These are phyloP conservation scores for Diplocarpon rosae DNA, from an alignment of 2,329 filamentous ascomycete species.

Conservation along the genomic window DNA sequence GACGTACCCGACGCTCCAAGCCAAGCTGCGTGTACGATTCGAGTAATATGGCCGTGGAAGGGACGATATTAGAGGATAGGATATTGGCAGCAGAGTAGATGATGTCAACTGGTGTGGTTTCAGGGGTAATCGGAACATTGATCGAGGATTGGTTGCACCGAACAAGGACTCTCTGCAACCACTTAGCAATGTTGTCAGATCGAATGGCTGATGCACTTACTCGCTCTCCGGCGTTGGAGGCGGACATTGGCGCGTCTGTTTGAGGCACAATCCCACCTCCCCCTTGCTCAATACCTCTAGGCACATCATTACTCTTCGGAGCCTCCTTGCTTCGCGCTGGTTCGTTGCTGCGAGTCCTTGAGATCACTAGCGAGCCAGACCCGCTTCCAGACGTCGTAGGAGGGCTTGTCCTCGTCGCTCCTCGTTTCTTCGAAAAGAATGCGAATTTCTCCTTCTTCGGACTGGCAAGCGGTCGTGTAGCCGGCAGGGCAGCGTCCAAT, in stretches of 20 bases:
- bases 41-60: slow-evolving; percentile 56
- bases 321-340: slow-evolving; percentile 4
- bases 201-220: slow-evolving; percentile 35
- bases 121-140: slow-evolving; percentile 58
- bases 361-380: slow-evolving; percentile 2
- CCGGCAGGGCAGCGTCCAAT: slow-evolving; percentile 22
- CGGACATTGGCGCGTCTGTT: slow-evolving; percentile 68
- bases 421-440: slow-evolving; percentile 24
- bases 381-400: slow-evolving; percentile 9
- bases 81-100: slow-evolving; percentile 54
- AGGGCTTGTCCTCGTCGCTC: slow-evolving; percentile 11
- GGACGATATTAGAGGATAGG: slow-evolving; percentile 53
- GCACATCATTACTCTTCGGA: slow-evolving; percentile 3
- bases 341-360: slow-evolving; percentile 12
- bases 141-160: slow-evolving; percentile 60
- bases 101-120: slow-evolving; percentile 66
- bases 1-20: slow-evolving; percentile 70
- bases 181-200: not conserved
- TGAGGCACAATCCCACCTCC: slow-evolving; percentile 34
- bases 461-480: slow-evolving; percentile 9
- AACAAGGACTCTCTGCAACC: slow-evolving; percentile 52
- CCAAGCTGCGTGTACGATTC: slow-evolving; percentile 69
- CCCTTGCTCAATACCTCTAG: slow-evolving; percentile 16
- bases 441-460: slow-evolving; percentile 22
- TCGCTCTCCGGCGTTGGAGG: slow-evolving; percentile 68